Conservation (phyloP, 768 basidiomycete genomes). For the Phanerochaete sordida region DNA sequence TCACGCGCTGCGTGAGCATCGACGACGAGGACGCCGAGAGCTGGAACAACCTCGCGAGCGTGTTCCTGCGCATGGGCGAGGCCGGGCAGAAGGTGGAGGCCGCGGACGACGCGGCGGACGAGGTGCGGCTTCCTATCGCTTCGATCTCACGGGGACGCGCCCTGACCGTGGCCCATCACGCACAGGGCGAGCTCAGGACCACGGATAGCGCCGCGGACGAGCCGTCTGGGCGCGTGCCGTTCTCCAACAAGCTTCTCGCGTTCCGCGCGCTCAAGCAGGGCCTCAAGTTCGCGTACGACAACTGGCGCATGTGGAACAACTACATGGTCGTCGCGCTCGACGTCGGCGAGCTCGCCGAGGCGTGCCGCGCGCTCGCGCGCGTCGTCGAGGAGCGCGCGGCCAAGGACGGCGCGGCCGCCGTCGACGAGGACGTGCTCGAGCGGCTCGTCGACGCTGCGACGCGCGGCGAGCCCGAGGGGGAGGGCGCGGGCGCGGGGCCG, state of each 20-base stretch:
- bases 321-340: constrained; percentile 94
- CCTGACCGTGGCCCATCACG: background rate
- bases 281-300: constrained; percentile 77
- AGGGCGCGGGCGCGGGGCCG: constrained; percentile 13
- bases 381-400: constrained; percentile 73
- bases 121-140: constrained; percentile 12
- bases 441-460: constrained; percentile 87
- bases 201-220: constrained; percentile 11
- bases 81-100: constrained; percentile 26
- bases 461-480: constrained; percentile 37
- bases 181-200: constrained; percentile 1
- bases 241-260: constrained; percentile 80
- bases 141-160: background rate
- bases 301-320: constrained; percentile 99
- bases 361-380: constrained; percentile 76
- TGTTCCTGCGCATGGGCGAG: constrained; percentile 82
- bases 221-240: constrained; percentile 40
- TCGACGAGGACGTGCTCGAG: constrained; percentile 88
- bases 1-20: constrained; percentile 80
- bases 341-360: constrained; percentile 88
- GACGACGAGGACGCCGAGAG: constrained; percentile 98
- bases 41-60: constrained; percentile 95
- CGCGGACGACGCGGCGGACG: constrained; percentile 27
- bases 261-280: constrained; percentile 93
- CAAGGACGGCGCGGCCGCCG: constrained; percentile 46